These are phyloP conservation scores for Moesziomyces parantarcticus DNA, from an alignment of 1,284 basidiomycete species.

Conservation along the genomic window DNA sequence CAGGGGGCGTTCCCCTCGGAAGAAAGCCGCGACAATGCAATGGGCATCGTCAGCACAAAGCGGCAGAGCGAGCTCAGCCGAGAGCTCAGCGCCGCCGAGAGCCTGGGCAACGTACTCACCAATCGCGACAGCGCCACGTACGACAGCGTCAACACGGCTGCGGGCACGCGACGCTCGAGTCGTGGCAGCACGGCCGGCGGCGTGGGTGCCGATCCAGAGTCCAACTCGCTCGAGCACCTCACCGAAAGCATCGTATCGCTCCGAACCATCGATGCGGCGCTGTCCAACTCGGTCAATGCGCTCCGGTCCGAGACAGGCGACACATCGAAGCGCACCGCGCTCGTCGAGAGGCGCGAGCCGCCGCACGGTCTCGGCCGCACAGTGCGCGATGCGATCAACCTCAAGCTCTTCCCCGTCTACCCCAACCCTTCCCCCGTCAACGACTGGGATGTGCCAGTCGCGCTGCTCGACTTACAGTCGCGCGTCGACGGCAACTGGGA, in stretches of 20 bases:
- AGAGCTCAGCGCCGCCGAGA: conserved; percentile 39
- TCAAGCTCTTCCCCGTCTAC: conserved; percentile 96
- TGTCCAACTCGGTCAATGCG: conserved; percentile 41
- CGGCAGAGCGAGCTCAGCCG: conserved; percentile 28
- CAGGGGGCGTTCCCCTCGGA: conserved; percentile 25
- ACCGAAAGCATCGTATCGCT: conserved; percentile 53
- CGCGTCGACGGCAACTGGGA: conserved; percentile 94
- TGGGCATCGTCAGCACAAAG: conserved; percentile 37
- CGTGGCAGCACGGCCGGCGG: conserved; percentile 28
- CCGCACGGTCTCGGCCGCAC: conserved; percentile 66
- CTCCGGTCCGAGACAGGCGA: conserved; percentile 23
- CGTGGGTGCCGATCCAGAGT: conserved; percentile 4
- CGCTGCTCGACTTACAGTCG: conserved; percentile 83
- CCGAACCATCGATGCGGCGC: conserved; percentile 50
- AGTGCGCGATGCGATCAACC: conserved; percentile 66
- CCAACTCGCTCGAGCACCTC: conserved; percentile 28
- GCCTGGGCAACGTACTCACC: conserved; percentile 32
- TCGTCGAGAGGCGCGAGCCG: conserved; percentile 51
- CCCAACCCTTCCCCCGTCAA: conserved; percentile 88
- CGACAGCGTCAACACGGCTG: conserved; percentile 34
- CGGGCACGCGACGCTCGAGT: conserved; percentile 34
- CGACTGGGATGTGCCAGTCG: conserved; percentile 95
- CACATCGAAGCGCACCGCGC: conserved; percentile 18
- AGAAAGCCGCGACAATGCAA: conserved; percentile 38
- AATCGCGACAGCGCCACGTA: conserved; percentile 16